A percentile compares a stretch with the other conserved stretches of the same genome.
These are phyloP conservation scores for Lyophyllum semitale DNA, from an alignment of 768 basidiomycete species.

Conservation along the genomic window DNA sequence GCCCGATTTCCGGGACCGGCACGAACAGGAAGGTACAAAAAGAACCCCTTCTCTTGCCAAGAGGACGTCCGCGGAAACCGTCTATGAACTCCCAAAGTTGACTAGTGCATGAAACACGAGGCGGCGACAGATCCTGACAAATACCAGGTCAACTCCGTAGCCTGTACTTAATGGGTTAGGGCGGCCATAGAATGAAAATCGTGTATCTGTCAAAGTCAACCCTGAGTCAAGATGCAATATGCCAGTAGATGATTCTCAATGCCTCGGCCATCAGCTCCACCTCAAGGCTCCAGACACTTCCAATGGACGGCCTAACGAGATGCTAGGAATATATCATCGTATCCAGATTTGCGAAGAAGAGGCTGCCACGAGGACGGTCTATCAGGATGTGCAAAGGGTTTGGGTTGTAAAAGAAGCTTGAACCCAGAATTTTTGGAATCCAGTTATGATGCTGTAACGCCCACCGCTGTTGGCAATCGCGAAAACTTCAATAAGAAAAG, in stretches of 20 bases:
- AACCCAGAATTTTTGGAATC: background rate
- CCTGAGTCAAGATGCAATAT: background rate
- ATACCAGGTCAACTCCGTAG: conserved; percentile 23
- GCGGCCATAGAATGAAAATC: background rate
- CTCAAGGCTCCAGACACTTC: background rate
- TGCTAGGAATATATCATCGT: conserved; percentile 17
- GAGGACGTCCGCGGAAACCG: conserved; percentile 45
- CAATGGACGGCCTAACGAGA: background rate
- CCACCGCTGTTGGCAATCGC: background rate
- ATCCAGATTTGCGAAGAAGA: conserved; percentile 33
- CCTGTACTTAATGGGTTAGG: background rate
- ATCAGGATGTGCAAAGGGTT: conserved; percentile 12
- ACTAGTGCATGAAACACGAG: conserved; percentile 32
- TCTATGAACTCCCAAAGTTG: conserved; percentile 25
- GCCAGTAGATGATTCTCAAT: background rate
- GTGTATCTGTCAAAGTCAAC: conserved; percentile 1
- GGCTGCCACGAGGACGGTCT: conserved; percentile 16
- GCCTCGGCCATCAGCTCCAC: background rate
- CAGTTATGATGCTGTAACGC: conserved; percentile 1
- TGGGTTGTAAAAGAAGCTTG: conserved; percentile 10
- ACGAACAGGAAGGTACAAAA: conserved; percentile 28
- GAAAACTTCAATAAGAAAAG: background rate
- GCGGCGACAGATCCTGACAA: conserved; percentile 32
- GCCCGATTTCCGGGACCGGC: conserved; percentile 35
- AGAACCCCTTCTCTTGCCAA: conserved; percentile 33